Base-by-base conservation (phyloP, 148 eudicot genomes). In the Spergularia bocconei region DNA sequence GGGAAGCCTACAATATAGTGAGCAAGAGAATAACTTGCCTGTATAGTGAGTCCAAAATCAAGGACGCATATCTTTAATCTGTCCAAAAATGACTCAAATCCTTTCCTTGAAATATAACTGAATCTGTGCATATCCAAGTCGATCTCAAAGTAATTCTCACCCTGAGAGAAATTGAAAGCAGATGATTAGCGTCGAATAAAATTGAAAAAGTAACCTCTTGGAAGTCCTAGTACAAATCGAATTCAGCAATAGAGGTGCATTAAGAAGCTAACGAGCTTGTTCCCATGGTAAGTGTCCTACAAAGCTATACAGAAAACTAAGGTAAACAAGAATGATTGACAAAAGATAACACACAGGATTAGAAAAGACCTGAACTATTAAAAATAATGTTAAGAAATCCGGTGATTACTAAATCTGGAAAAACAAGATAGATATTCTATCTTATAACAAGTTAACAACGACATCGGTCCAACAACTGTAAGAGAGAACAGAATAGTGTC, bases 111-210 rank as follows among this genome's bases (percentile, higher is more conserved):
- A 67, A 95, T 89, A 83, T 92, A 95, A 77, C 97, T 85, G 71
- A 95, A 95, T 78, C 97, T 85, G 69, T 92, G 98, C 97, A 95
- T 89, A 78, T 95, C 99, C 81, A 95, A 81, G 79, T 95, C 98
- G 29, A 95, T 95, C 76, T 95, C 98, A 23, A 95, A 89, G 78
- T 95, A 95, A 77, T 92, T 95, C 73, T 89, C 92, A 13, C 97
- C 98, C 98, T 95, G 88, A 75, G 71, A 52, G 70, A 70, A 48
- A n/a, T 76, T 73, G 64, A 69, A 29, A 75, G 53, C 39, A 76
- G 68, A 21, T 39, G 41, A 16, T 60, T 53, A 67, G 79, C 64
- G 65, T 44, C 53, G 4, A 3, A n/a, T 23, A 47, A 19, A 66
- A 9, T 13, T 21, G 17, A 39, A n/a, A 21, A 9, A 51, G 50